Evolutionary conservation across 768 basidiomycete species (phyloP).

Genomic region (Steccherinum ochraceum): DNA sequence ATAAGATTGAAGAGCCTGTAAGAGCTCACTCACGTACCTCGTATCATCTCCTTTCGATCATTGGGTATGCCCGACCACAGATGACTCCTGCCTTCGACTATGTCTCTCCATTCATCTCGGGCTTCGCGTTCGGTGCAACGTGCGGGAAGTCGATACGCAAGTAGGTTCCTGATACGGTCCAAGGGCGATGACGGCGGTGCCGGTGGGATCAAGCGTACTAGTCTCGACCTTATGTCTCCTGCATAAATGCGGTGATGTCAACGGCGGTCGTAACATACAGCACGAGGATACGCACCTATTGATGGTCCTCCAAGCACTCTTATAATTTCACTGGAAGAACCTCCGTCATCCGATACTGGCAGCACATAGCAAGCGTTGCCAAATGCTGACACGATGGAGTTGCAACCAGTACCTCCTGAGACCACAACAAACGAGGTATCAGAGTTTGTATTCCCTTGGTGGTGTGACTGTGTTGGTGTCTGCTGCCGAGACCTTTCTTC

Average conservation of each 20-base stretch:
- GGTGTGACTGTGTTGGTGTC: background rate
- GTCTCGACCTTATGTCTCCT: constrained; percentile 87
- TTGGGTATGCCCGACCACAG: constrained; percentile 84
- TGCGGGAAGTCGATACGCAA: constrained; percentile 75
- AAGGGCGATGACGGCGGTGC: constrained; percentile 54
- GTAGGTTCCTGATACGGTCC: constrained; percentile 66
- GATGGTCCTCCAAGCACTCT: constrained; percentile 85
- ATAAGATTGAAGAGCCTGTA: background rate
- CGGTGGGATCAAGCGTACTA: constrained; percentile 80
- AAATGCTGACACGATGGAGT: constrained; percentile 85
- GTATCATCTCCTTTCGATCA: constrained; percentile 87
- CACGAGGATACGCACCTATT: constrained; percentile 48
- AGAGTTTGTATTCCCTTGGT: background rate
- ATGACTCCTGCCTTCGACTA: constrained; percentile 78
- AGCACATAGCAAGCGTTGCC: constrained; percentile 73
- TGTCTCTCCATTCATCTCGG: constrained; percentile 85
- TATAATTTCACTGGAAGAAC: constrained; percentile 91
- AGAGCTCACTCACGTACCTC: constrained; percentile 43
- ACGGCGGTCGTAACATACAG: constrained; percentile 8
- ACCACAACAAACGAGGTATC: constrained; percentile 61
- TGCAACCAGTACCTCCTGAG: constrained; percentile 93
- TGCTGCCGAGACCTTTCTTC: background rate
- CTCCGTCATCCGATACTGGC: constrained; percentile 94
- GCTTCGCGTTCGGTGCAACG: constrained; percentile 66
- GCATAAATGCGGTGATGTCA: background rate